These are phyloP conservation scores for Erysimum cheiranthoides DNA, from an alignment of 345 rosid genomes.

Conservation along the genomic window DNA sequence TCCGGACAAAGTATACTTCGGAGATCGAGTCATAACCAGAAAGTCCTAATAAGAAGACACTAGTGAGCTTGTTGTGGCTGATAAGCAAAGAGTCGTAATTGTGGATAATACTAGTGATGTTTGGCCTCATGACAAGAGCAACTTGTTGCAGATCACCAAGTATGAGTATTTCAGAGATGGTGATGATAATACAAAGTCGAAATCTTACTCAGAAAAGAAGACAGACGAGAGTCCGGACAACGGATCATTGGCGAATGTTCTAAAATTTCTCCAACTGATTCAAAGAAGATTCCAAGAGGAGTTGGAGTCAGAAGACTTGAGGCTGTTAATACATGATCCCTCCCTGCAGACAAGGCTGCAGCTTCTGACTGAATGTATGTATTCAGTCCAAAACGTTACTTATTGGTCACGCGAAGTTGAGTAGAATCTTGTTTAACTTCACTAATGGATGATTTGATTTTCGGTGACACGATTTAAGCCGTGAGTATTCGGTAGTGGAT, in stretches of 20 bases:
- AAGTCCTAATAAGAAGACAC: slow-evolving; percentile 13
- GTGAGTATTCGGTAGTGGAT: too few relatives aligned
- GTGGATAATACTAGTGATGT: slow-evolving; percentile 21
- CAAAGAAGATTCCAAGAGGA: slow-evolving; percentile 13
- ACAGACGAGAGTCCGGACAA: slow-evolving; percentile 24
- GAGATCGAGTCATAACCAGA: slow-evolving; percentile 25
- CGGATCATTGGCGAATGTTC: slow-evolving; percentile 20
- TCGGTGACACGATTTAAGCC: too few relatives aligned
- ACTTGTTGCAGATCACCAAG: slow-evolving; percentile 22
- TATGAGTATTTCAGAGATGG: slow-evolving; percentile 11
- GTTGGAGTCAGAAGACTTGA: neutral
- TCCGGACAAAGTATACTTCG: slow-evolving; percentile 23
- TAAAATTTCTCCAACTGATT: neutral
- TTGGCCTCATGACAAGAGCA: slow-evolving; percentile 29
- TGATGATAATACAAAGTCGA: neutral
- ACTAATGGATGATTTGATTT: too few relatives aligned
- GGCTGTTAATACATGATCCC: slow-evolving; percentile 9
- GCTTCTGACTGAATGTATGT: neutral
- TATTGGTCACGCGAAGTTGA: too few relatives aligned
- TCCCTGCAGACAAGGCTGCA: slow-evolving; percentile 4
- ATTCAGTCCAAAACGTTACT: neutral
- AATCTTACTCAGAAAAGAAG: slow-evolving; percentile 38
- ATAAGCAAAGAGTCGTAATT: slow-evolving; percentile 29
- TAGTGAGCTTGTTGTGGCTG: slow-evolving; percentile 18
- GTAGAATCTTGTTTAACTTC: too few relatives aligned